These are phyloP conservation scores for Ogataea philodendri DNA, from an alignment of 805 yeast species.

Conservation along the genomic window DNA sequence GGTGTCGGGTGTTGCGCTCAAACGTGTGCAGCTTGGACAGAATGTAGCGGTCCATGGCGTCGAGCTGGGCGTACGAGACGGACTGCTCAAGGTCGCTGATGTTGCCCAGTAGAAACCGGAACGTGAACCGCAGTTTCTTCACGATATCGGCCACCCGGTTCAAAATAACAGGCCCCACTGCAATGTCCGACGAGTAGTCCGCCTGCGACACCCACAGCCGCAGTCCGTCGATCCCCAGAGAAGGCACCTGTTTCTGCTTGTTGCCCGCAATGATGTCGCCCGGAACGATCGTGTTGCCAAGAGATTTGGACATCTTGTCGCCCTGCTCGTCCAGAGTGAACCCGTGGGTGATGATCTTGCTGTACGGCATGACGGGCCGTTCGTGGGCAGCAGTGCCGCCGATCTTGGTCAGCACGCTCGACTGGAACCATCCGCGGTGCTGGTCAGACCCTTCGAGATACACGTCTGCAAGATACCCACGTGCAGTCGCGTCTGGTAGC, in stretches of 20 bases:
- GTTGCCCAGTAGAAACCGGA: conserved; percentile 80
- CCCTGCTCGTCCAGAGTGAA: conserved; percentile 85
- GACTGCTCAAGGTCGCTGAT: conserved; percentile 39
- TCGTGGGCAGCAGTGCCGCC: conserved; percentile 38
- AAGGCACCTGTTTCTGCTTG: conserved; percentile 47
- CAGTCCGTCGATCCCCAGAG: conserved; percentile 86
- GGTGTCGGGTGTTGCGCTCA: conserved; percentile 38
- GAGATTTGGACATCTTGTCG: conserved; percentile 89
- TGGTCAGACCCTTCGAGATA: conserved; percentile 97
- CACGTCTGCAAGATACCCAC: conserved; percentile 65
- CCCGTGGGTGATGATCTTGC: conserved; percentile 84
- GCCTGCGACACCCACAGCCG: conserved; percentile 89
- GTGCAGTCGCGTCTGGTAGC: conserved; percentile 30
- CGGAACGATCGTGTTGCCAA: conserved; percentile 81
- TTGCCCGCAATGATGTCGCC: conserved; percentile 62
- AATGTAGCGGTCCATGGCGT: conserved; percentile 57
- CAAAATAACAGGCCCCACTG: conserved; percentile 68
- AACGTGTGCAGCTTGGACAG: conserved; percentile 54
- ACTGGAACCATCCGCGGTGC: conserved; percentile 99
- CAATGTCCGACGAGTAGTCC: conserved; percentile 79
- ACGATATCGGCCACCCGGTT: conserved; percentile 75
- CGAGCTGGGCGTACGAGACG: conserved; percentile 41
- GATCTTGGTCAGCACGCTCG: conserved; percentile 78
- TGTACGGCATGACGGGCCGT: conserved; percentile 53
- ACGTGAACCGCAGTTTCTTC: conserved; percentile 79